Evolutionary conservation across 106 monocot species (phyloP).

Genomic region (Dendrobium officinale): DNA sequence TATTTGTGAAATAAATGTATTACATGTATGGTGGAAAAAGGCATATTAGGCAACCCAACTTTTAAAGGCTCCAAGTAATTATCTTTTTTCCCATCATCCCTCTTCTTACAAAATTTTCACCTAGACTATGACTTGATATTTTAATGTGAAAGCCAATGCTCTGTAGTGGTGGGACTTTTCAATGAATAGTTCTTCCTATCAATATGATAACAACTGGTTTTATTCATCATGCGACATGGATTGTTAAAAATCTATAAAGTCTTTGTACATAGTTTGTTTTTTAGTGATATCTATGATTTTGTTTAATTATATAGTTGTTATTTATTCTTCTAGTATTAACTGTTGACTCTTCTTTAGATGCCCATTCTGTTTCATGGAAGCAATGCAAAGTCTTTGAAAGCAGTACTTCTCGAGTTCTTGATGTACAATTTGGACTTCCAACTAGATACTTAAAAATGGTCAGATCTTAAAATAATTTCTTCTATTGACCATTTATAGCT

Average conservation of each 20-base stretch:
- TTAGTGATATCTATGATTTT: constrained; percentile 5
- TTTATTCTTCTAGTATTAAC: not conserved
- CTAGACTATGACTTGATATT: not conserved
- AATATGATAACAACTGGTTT: not conserved
- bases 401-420: constrained; percentile 33
- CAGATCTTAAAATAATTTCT: constrained; percentile 1
- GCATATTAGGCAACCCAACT: not conserved
- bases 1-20: not conserved
- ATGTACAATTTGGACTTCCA: constrained; percentile 64
- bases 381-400: constrained; percentile 65
- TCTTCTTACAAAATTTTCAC: not conserved
- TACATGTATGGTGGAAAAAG: not conserved
- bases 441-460: constrained; percentile 68
- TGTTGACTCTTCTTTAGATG: constrained; percentile 26
- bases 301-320: not conserved
- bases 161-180: not conserved
- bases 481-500: not conserved
- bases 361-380: constrained; percentile 60
- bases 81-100: not conserved
- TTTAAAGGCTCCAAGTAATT: not conserved
- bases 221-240: not conserved
- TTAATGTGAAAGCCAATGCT: not conserved
- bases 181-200: not conserved
- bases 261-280: not conserved
- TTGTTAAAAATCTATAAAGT: not conserved